Base-by-base conservation (phyloP, 2,329 filamentous ascomycete genomes). In the Laburnicola sp. region DNA sequence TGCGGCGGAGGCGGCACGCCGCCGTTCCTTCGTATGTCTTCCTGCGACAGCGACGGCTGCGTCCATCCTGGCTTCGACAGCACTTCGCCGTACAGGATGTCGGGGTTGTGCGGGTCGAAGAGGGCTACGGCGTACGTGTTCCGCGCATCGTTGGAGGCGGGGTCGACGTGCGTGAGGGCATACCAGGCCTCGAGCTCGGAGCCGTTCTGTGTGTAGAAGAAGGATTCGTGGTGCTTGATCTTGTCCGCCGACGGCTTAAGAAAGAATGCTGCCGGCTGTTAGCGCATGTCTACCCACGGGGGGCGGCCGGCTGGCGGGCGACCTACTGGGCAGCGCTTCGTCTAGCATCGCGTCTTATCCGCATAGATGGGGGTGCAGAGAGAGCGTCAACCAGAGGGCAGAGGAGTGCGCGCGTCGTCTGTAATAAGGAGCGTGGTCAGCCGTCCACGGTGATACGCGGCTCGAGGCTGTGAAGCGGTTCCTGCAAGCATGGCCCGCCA, bases 111-210 rank as follows among this genome's bases (percentile, higher is more conserved):
- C 23, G 90, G 86, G 69, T 97, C 93, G 72, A 89, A 88, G 2
- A 97, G 80, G 34, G 89, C 93, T 53, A 88, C 83, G 35, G 89
- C 92, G 73, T 97, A 99, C 72, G 88, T 88, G 75, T 93, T 94
- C 68, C 82, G 86, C 25, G 90, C 86, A 8, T 80, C 78, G 36
- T 86, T 82, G 6, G 84, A 76, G n/a, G 83, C 72, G 1, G 91
- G 89, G 65, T 94, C 86, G 53, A 86, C 82, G 58, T 88, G 86
- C 60, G 87, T 86, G 30, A 97, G 78, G n/a, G 87, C 80, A 73
- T 97, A 97, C 45, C 89, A 85, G 9, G 91, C 85, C 22, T 82
- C 76, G 0, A 89, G 89, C 34, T 96, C 90, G 55, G 87, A 87
- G 71, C 91, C 93, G 74, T 91, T 84, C 63, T 95, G 81, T 31